Base-by-base conservation (phyloP, 2,329 filamentous ascomycete species). In the Cercospora zeae-maydis region DNA sequence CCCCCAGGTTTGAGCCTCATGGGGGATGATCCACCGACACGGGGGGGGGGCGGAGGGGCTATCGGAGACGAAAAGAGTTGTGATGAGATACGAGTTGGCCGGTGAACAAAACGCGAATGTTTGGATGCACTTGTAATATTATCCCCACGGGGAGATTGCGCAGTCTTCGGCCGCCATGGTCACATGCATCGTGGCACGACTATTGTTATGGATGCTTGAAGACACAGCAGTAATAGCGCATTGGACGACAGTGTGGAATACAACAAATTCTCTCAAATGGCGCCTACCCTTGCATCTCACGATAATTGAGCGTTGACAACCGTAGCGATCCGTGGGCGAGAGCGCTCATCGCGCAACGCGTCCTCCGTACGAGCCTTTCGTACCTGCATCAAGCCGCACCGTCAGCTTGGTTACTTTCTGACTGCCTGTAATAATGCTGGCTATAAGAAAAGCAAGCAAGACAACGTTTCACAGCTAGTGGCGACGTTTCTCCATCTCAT, bases 111-210 rank as follows among this genome's bases (percentile, higher is more conserved):
- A 59, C 24, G 31, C 24, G 30, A 30, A 36, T 27, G 57, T 36
- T 49, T 31, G 57, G 52, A 33, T 45, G 31, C n/a, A 52, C 13
- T 36, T 59, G 57, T 59, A 59, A 52, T 52, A 52, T 42, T 59
- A 59, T 52, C 33, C 47, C 30, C 34, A 33, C 34, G 27, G 57
- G 57, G 24, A 33, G 37, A 58, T 42, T 33, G 42, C 52, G 47
- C 30, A 36, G 57, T 21, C 45, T 52, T 37, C 21, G 21, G 33
- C 56, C 45, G 31, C 30, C 14, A 33, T 51, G 31, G 57, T 51
- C 45, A 52, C 45, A 52, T 52, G n/a, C 47, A 30, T 24, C 13
- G 21, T 33, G 45, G 49, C 45, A 36, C 21, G 19, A 30, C 57
- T 52, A 52, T 59, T 49, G 31, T 42, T 47, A 58, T 36, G 34